Conservation (phyloP, 2,329 filamentous ascomycete genomes). For the Volutella citrinella region DNA sequence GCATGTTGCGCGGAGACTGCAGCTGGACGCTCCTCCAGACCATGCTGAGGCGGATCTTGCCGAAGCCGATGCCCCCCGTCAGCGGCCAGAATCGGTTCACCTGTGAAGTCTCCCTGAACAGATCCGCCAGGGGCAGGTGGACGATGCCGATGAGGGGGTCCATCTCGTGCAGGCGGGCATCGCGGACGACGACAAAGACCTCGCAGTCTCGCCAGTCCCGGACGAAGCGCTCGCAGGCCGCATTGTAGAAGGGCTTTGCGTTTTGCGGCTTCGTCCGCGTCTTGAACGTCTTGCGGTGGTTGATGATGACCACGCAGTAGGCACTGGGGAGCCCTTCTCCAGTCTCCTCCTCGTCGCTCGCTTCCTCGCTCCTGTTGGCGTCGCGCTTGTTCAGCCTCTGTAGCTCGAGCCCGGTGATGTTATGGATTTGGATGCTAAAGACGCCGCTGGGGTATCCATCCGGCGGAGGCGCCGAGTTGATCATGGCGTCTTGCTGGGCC, state of each 20-base stretch:
- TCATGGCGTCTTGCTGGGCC: constrained; percentile 58
- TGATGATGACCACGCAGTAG: constrained; percentile 72
- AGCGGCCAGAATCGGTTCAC: constrained; percentile 65
- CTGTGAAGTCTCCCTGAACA: constrained; percentile 63
- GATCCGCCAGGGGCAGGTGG: constrained; percentile 60
- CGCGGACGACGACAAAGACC: constrained; percentile 65
- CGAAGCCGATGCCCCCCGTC: constrained; percentile 70
- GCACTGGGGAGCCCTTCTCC: constrained; percentile 65
- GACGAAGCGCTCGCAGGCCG: constrained; percentile 70
- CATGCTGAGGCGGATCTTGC: constrained; percentile 65
- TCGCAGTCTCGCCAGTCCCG: constrained; percentile 66
- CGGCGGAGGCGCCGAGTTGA: constrained; percentile 65
- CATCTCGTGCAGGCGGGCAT: constrained; percentile 66
- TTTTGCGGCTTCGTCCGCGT: constrained; percentile 77
- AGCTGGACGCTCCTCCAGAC: constrained; percentile 69
- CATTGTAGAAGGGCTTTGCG: constrained; percentile 75
- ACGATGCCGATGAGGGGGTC: constrained; percentile 69
- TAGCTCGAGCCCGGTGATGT: constrained; percentile 67
- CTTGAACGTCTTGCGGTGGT: constrained; percentile 67
- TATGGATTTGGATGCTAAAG: constrained; percentile 68
- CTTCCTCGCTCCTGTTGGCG: constrained; percentile 43
- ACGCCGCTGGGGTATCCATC: constrained; percentile 62
- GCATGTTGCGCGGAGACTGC: constrained; percentile 53
- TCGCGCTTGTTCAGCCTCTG: constrained; percentile 56
- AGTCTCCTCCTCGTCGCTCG: constrained; percentile 54